These are phyloP conservation scores for Pseudopithomyces maydicus DNA, from an alignment of 2,329 filamentous ascomycete species.

Conservation along the genomic window DNA sequence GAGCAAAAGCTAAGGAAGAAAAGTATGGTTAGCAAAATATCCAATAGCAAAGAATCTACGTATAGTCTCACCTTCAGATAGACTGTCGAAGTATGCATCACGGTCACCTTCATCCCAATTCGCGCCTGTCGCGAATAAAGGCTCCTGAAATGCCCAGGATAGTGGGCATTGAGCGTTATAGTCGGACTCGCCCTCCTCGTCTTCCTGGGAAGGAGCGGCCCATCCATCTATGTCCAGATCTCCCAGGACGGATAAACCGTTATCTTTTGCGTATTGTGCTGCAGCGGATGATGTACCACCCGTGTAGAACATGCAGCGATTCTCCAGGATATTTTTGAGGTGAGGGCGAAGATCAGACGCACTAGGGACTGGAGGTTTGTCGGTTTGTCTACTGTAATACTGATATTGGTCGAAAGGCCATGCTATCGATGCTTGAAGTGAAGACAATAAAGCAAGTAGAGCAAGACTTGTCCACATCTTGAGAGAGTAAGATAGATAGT, in stretches of 20 bases:
- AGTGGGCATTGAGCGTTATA: neutral
- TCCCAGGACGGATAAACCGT: neutral
- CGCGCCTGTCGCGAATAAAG: neutral
- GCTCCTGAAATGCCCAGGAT: neutral
- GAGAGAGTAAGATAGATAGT: too few relatives aligned
- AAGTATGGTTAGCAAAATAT: too few relatives aligned
- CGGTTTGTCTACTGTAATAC: too few relatives aligned
- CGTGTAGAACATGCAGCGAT: neutral
- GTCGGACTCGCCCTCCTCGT: neutral
- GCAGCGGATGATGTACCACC: neutral
- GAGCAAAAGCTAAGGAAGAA: neutral
- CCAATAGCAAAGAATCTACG: too few relatives aligned
- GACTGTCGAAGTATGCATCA: neutral
- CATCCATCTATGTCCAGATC: neutral
- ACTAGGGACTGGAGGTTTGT: too few relatives aligned
- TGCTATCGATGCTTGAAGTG: too few relatives aligned
- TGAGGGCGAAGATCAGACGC: too few relatives aligned
- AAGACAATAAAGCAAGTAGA: too few relatives aligned
- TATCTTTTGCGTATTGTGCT: neutral
- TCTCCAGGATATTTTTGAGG: neutral
- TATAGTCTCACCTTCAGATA: neutral
- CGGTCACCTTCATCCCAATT: neutral
- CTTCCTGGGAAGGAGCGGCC: neutral
- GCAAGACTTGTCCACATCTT: too few relatives aligned
- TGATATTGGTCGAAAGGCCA: too few relatives aligned